These are phyloP conservation scores for Thalassiosira profunda DNA, from an alignment of 108 stramenopile species.

Conservation along the genomic window DNA sequence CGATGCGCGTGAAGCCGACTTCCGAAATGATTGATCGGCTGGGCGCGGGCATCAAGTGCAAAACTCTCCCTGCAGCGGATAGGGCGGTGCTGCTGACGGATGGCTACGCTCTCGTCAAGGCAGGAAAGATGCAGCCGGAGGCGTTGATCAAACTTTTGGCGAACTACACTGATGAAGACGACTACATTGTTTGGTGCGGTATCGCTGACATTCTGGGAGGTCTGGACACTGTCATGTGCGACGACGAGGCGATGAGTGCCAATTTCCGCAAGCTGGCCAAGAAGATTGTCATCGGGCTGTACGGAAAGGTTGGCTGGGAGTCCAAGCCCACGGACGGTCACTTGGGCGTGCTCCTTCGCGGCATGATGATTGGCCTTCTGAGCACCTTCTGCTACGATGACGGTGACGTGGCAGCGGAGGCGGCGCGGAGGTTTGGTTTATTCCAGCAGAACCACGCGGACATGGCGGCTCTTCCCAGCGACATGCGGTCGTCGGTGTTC, in stretches of 20 bases:
- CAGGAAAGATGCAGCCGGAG: constrained; percentile 85
- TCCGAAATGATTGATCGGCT: constrained; percentile 81
- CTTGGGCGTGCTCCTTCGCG: constrained; percentile 85
- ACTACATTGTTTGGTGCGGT: constrained; percentile 90
- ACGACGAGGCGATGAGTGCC: constrained; percentile 64
- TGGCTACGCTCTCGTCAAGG: constrained; percentile 93
- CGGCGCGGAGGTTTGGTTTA: constrained; percentile 73
- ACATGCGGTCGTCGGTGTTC: constrained; percentile 89
- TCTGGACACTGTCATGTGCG: constrained; percentile 73
- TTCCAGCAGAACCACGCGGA: constrained; percentile 80
- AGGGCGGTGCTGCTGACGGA: constrained; percentile 92
- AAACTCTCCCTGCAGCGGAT: constrained; percentile 78
- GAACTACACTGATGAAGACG: constrained; percentile 85
- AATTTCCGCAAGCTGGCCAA: constrained; percentile 70
- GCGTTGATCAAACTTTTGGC: constrained; percentile 79
- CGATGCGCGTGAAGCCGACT: constrained; percentile 89
- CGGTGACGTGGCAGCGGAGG: constrained; percentile 74
- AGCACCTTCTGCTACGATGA: constrained; percentile 85
- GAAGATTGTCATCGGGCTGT: constrained; percentile 66
- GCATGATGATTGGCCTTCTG: constrained; percentile 87
- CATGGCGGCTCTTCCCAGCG: constrained; percentile 77
- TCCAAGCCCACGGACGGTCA: constrained; percentile 76
- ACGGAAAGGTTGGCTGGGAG: constrained; percentile 91
- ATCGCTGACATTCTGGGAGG: constrained; percentile 79
- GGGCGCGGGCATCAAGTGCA: constrained; percentile 59